phyloP scores from a whole-genome alignment of 75 land plant genomes.

The Larix kaempferi region DNA sequence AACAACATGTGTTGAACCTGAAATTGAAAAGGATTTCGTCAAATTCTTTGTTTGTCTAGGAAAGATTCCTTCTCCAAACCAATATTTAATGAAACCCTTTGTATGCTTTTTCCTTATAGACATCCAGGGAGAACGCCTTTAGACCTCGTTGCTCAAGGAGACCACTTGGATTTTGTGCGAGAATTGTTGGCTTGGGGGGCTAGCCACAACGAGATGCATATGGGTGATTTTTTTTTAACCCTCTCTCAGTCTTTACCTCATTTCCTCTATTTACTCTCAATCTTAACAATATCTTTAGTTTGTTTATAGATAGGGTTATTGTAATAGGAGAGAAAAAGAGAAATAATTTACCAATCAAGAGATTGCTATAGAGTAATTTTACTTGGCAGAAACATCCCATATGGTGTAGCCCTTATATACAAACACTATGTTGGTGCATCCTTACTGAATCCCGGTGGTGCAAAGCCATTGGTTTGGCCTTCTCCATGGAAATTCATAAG shows the following conservation, averaged over 20 bases:
- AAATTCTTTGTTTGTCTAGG: neutral
- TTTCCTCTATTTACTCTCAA: neutral
- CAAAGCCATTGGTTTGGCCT: conserved; percentile 97
- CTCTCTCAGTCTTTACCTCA: neutral
- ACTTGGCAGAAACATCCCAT: conserved; percentile 72
- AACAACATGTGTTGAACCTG: neutral
- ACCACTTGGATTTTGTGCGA: conserved; percentile 51
- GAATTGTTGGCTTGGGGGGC: conserved; percentile 85
- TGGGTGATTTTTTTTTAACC: conserved; percentile 30
- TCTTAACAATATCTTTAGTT: neutral
- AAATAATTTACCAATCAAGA: neutral
- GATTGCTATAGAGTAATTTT: neutral
- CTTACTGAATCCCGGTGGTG: conserved; percentile 69
- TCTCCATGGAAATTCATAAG: conserved; percentile 88
- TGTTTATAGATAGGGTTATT: neutral
- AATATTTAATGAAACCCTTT: neutral
- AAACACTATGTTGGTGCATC: conserved; percentile 73
- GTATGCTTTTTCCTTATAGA: conserved; percentile 4
- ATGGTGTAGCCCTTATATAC: conserved; percentile 59
- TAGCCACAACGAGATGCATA: conserved; percentile 45
- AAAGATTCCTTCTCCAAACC: neutral
- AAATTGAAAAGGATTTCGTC: neutral
- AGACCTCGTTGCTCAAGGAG: conserved; percentile 73
- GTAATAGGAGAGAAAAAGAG: neutral
- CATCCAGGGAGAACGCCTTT: conserved; percentile 67